Percentiles rank a stretch among this genome's conserved stretches.
These are phyloP conservation scores for Cytospora chrysosperma DNA, from an alignment of 2,329 filamentous ascomycete genomes.

Conservation along the genomic window DNA sequence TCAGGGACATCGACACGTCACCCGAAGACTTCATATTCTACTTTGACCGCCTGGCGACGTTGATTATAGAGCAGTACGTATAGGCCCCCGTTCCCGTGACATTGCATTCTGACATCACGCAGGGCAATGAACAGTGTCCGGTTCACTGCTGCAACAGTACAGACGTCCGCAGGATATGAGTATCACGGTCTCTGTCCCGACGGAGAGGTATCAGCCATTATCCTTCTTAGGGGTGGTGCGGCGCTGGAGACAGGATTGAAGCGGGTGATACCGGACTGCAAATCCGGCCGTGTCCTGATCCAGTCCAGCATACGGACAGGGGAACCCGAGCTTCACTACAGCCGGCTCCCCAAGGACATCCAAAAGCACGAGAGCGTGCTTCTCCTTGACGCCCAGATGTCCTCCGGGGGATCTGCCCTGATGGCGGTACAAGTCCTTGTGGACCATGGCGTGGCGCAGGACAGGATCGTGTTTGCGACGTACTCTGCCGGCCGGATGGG, in stretches of 20 bases:
- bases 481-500: conserved; percentile 86
- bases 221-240: conserved; percentile 84
- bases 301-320: conserved; percentile 83
- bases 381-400: conserved; percentile 91
- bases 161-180: conserved; percentile 66
- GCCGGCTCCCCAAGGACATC: conserved; percentile 75
- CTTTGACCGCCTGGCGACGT: conserved; percentile 83
- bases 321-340: conserved; percentile 90
- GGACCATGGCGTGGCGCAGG: conserved; percentile 84
- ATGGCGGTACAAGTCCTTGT: conserved; percentile 97
- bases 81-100: too few species aligned
- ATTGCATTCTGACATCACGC: not conserved
- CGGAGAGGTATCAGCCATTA: conserved; percentile 79
- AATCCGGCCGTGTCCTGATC: conserved; percentile 84
- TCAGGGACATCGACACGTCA: conserved; percentile 75
- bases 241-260: conserved; percentile 85
- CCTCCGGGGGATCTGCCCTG: conserved; percentile 76
- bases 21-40: conserved; percentile 97
- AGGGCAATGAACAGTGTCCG: conserved; percentile 73
- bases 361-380: conserved; percentile 75
- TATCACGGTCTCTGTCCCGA: conserved; percentile 72
- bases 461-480: conserved; percentile 87
- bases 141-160: conserved; percentile 63
- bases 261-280: conserved; percentile 88
- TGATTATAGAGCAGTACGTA: conserved; percentile 74